Evolutionary conservation across 345 rosid species (phyloP).

Genomic region (Camelina neglecta): DNA sequence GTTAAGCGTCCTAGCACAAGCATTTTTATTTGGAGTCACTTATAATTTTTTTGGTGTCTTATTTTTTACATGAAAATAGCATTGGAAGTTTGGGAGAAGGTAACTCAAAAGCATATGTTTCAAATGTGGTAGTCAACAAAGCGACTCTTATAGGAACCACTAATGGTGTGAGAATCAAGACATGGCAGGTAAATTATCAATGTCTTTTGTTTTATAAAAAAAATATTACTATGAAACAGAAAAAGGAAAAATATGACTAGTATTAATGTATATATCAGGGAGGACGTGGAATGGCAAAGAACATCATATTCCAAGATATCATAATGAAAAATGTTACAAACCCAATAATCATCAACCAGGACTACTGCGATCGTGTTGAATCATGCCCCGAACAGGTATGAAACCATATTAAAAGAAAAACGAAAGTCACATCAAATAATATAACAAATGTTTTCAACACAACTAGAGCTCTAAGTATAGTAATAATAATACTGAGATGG

Average conservation of each 20-base stretch:
- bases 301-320: conserved; percentile 66
- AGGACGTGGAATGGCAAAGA: conserved; percentile 77
- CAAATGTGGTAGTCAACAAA: conserved; percentile 69
- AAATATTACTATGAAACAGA: neutral
- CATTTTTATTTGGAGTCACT: neutral
- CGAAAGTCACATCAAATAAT: neutral
- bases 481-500: neutral
- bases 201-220: neutral
- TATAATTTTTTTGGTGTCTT: neutral
- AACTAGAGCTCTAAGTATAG: neutral
- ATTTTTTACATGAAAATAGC: conserved; percentile 42
- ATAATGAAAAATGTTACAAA: conserved; percentile 70
- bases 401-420: neutral
- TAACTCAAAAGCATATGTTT: conserved; percentile 65
- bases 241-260: neutral
- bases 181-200: conserved; percentile 75
- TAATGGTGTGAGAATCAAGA: conserved; percentile 90
- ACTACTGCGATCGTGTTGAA: conserved; percentile 68
- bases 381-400: conserved; percentile 70
- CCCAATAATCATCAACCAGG: conserved; percentile 82
- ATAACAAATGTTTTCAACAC: neutral
- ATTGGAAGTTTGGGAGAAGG: conserved; percentile 88
- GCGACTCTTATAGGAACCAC: conserved; percentile 71
- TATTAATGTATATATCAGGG: conserved; percentile 52
- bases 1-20: neutral